phyloP scores from a whole-genome alignment of 1,139 yeast genomes.

The Candida sanyaensis region DNA sequence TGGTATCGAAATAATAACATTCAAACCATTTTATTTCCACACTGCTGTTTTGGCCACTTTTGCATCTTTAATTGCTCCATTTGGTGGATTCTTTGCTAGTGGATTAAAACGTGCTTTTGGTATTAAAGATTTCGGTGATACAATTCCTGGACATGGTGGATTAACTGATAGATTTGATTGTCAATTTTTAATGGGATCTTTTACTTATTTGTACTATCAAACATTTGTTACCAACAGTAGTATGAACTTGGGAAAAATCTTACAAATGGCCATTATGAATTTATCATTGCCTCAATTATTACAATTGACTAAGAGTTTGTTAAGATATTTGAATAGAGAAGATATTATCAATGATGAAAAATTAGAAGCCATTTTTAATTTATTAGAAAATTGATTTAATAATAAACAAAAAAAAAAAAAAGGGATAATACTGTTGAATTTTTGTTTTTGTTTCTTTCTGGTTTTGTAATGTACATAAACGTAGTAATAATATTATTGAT shows the following conservation, averaged over 20 bases:
- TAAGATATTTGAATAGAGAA: slow-evolving; percentile 60
- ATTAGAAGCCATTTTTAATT: slow-evolving; percentile 25
- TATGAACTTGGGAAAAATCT: slow-evolving; percentile 68
- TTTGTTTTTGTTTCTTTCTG: background rate
- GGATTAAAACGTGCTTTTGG: slow-evolving; percentile 97
- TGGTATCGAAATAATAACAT: slow-evolving; percentile 46
- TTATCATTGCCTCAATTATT: slow-evolving; percentile 67
- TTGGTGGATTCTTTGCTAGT: slow-evolving; percentile 97
- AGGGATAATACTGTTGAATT: background rate
- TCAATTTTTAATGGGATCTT: slow-evolving; percentile 97
- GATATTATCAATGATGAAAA: slow-evolving; percentile 45
- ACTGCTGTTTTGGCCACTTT: slow-evolving; percentile 84
- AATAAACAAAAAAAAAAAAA: no score
- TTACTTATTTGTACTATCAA: slow-evolving; percentile 88
- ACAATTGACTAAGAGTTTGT: slow-evolving; percentile 60
- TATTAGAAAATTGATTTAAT: slow-evolving; percentile 23
- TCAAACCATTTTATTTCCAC: slow-evolving; percentile 90
- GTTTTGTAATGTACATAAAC: background rate
- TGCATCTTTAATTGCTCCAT: slow-evolving; percentile 97
- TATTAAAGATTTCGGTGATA: slow-evolving; percentile 49
- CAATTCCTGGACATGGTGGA: slow-evolving; percentile 88
- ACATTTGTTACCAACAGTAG: slow-evolving; percentile 80
- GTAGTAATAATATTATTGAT: background rate
- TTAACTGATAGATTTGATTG: slow-evolving; percentile 97
- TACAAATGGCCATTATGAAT: slow-evolving; percentile 76